Base-by-base conservation (phyloP, 2,329 filamentous ascomycete species). In the Phaeosphaeriaceae sp. region DNA sequence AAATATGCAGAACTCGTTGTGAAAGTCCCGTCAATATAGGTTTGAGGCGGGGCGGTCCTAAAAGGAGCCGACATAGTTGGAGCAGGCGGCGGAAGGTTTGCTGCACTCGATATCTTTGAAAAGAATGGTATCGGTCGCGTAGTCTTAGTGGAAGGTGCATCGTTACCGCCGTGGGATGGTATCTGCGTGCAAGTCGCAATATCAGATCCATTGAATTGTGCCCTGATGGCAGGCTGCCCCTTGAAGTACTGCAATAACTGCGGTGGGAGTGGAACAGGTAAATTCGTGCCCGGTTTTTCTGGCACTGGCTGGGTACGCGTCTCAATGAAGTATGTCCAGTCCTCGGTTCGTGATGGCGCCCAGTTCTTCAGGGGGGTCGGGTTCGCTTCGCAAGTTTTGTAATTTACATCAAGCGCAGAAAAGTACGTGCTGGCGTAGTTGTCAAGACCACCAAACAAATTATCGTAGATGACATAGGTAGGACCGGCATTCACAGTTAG, bases 381-480 rank as follows among this genome's bases (percentile, higher is more conserved):
- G 6, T 42, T 36, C 9, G 61, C 56, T n/a, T 20, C 29, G 33
- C 56, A 61, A 8, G 36, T 49, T 5, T n/a, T n/a, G n/a, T n/a
- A n/a, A n/a, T n/a, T n/a, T n/a, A n/a, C n/a, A n/a, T n/a, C n/a
- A n/a, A n/a, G n/a, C n/a, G n/a, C n/a, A n/a, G n/a, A n/a, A n/a
- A n/a, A 40, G 9, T 40, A 13, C 15, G 16, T 39, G 30, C 55
- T 44, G 11, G 45, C 40, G 12, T 21, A 45, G 7, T 42, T 18
- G 23, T 68, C 59, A 8, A 59, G 39, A 11, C 57, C 70, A 20
- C 68, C 70, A 8, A 41, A 56, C 2, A 72, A 29, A 15, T 56
- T 45, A 12, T 61, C 60, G 44, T 70, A 72, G 7, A 67, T 57
- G 1, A 72, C 54, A 46, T 71, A 72, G 1, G 65, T 70, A 5